A percentile compares a stretch with the other conserved stretches of the same genome.
These are phyloP conservation scores for Fragosphaeria purpurea DNA, from an alignment of 2,329 filamentous ascomycete genomes.

Conservation along the genomic window DNA sequence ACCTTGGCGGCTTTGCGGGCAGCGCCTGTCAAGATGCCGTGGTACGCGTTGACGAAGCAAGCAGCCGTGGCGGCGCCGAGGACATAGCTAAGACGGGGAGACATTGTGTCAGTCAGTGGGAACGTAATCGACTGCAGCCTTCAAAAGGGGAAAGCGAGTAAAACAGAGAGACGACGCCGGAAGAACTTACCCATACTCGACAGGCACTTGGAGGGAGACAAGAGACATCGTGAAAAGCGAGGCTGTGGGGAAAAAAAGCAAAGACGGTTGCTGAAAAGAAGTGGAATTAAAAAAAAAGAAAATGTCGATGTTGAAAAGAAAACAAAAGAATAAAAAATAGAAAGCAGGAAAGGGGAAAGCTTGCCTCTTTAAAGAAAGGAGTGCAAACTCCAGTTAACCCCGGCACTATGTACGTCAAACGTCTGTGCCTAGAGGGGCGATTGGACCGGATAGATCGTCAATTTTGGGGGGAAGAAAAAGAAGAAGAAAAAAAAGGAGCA, in stretches of 20 bases:
- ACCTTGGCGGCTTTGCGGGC: constrained; percentile 44
- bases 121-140: no score
- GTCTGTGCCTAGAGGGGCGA: no score
- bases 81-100: constrained; percentile 43
- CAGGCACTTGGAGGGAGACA: constrained; percentile 6
- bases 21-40: constrained; percentile 35
- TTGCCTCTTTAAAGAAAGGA: no score
- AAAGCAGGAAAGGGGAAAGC: no score
- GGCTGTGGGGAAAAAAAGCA: not conserved
- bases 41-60: constrained; percentile 47
- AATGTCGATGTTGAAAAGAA: not conserved
- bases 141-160: not conserved
- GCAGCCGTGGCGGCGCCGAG: constrained; percentile 46
- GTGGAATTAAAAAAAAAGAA: not conserved
- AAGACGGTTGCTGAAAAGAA: not conserved
- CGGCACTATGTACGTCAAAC: no score
- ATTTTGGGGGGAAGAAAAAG: no score
- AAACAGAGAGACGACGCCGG: not conserved
- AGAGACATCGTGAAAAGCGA: constrained; percentile 4
- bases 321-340: no score
- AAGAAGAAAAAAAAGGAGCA: no score
- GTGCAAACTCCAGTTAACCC: no score
- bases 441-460: no score
- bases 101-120: not conserved
- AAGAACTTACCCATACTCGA: constrained; percentile 9